Base-by-base conservation (phyloP, 1,284 basidiomycete genomes). In the Cryptococcus floricola region DNA sequence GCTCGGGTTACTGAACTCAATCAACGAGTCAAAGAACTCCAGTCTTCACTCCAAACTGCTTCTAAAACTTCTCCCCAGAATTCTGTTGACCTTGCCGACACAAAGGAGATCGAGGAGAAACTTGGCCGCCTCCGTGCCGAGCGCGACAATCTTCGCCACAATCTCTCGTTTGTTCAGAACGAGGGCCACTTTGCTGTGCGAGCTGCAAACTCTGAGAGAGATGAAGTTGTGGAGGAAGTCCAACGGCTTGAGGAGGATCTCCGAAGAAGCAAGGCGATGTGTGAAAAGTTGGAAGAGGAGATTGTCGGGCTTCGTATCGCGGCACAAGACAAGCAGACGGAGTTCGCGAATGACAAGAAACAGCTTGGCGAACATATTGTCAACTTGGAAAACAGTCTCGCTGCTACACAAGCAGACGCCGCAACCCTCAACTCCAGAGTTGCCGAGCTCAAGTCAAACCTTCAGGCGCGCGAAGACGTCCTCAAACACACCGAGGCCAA, bases 121-220 rank as follows among this genome's bases (percentile, higher is more conserved):
- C 80, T 89, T 46, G 81, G 82, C 18, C 83, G 87, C 34, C 75
- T 91, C 28, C 84, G 89, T 14, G 69, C 70, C 4, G 88, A 91
- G 65, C 81, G 89, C 8, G 85, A 91, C 62, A 79, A 78, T 41
- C 79, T 88, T n/a, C 80, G 81, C 54, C 81, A 84, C 16, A 81
- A 85, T 55, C 70, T 90, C 14, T 81, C 87, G 43, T 91, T 89
- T 74, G 76, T 86, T 44, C 81, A 86, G 62, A 79, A 81, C n/a
- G 89, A 91, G 71, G 81, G 83, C 31, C 83, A 79, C 57, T 88
- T 89, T 65, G 80, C 83, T 4, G 80, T 85, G 8, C 81, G 86
- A 57, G 81, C 84, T 1, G 76, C 87, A 44, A 80, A 85, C 64
- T 78, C 78, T 13, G 80, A 83, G 58, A 70, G 83, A 14, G 68